Evolutionary conservation across 345 rosid genomes (phyloP).

Genomic region (Eucalyptus tenuipes): DNA sequence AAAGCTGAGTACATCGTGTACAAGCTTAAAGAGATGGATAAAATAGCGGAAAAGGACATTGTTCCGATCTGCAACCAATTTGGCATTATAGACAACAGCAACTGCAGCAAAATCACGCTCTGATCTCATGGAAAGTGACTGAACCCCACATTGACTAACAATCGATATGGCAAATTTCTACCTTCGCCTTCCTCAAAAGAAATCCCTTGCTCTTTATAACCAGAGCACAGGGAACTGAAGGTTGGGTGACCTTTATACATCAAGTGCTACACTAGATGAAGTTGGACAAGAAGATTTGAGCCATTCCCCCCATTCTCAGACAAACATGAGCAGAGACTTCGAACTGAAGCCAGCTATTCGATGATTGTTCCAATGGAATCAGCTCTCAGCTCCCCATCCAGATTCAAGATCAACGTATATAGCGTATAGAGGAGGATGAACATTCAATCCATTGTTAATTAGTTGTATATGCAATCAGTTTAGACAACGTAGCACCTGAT

Average conservation of each 20-base stretch:
- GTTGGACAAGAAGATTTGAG: background rate
- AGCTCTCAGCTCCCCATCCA: background rate
- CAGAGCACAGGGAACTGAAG: background rate
- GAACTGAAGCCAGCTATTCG: background rate
- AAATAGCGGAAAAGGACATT: constrained; percentile 45
- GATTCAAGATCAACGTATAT: background rate
- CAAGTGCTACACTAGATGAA: background rate
- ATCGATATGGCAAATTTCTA: background rate
- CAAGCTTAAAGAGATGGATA: constrained; percentile 72
- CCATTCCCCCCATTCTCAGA: background rate
- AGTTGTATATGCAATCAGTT: background rate
- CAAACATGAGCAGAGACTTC: background rate
- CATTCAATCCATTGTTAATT: background rate
- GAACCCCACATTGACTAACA: background rate
- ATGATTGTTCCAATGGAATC: background rate
- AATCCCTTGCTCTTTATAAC: background rate
- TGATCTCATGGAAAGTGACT: constrained; percentile 29
- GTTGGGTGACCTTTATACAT: background rate
- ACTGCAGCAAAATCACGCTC: constrained; percentile 38
- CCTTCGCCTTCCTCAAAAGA: background rate
- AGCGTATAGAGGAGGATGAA: background rate
- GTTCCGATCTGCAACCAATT: constrained; percentile 41
- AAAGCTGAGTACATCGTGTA: constrained; percentile 55
- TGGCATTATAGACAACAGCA: constrained; percentile 25
- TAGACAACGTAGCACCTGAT: background rate